Conservation (phyloP, 441 rosid species). For the Biscutella laevigata region DNA sequence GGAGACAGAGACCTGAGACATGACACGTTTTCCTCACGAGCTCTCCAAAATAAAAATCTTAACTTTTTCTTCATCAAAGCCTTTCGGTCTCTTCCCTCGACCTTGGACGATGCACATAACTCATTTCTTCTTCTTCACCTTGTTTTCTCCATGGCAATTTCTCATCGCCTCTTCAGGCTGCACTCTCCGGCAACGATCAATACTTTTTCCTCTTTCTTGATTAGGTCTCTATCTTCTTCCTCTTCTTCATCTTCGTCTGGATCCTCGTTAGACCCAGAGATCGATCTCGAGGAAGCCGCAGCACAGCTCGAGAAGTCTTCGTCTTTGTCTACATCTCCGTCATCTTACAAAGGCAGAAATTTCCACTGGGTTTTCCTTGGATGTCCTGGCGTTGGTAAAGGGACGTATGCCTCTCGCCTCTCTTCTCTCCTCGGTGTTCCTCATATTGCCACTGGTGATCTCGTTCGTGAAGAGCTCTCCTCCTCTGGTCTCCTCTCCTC, state of each 20-base stretch:
- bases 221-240: conserved; percentile 23
- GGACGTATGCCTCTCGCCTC: conserved; percentile 85
- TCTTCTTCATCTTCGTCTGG: conserved; percentile 21
- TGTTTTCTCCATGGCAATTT: conserved; percentile 32
- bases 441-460: conserved; percentile 96
- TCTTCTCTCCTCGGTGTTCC: conserved; percentile 76
- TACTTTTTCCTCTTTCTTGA: conserved; percentile 11
- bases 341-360: conserved; percentile 32
- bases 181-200: conserved; percentile 11
- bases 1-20: background rate
- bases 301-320: conserved; percentile 22
- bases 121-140: background rate
- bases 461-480: conserved; percentile 82
- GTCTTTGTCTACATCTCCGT: conserved; percentile 20
- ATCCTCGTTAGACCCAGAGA: conserved; percentile 31
- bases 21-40: conserved; percentile 15
- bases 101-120: background rate
- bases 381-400: conserved; percentile 98
- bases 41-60: conserved; percentile 5
- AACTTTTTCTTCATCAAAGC: background rate
- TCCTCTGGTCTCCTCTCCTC: conserved; percentile 66
- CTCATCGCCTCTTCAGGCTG: conserved; percentile 26
- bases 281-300: conserved; percentile 34
- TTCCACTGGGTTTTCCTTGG: conserved; percentile 95
- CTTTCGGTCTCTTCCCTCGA: conserved; percentile 3